Evolutionary conservation across 352 stramenopile genomes (phyloP).

Genomic region (Globisporangium cystogenes): DNA sequence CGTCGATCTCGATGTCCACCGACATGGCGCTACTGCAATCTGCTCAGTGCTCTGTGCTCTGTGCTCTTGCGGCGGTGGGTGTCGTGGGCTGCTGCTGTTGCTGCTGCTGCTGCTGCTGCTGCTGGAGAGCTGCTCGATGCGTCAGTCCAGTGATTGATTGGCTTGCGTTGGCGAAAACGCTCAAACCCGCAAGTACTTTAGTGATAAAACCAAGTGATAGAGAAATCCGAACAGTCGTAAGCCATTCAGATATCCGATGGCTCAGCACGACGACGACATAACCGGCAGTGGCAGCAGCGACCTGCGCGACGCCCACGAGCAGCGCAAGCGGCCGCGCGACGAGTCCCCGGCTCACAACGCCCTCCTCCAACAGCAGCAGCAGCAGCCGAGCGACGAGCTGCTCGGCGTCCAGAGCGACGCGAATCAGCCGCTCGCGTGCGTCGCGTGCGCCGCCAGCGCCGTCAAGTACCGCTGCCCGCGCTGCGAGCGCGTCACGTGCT

Average conservation of each 20-base stretch:
- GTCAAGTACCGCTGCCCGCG: conserved; percentile 86
- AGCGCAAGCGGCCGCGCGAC: conserved; percentile 26
- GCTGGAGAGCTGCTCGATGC: no score
- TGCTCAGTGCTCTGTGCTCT: no score
- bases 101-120: no score
- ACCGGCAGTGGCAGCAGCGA: no score
- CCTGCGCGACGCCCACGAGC: conserved; percentile 2
- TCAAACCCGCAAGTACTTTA: no score
- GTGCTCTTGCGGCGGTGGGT: neutral
- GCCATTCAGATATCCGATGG: neutral
- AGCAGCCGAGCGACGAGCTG: conserved; percentile 1
- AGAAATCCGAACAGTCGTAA: neutral
- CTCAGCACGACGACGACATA: neutral
- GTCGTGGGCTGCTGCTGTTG: no score
- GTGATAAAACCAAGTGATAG: no score
- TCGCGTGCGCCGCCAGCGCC: conserved; percentile 31
- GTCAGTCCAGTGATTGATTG: no score
- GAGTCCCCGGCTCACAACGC: neutral
- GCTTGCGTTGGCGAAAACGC: no score
- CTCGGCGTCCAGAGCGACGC: neutral
- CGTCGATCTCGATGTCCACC: conserved; percentile 85
- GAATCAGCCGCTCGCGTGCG: conserved; percentile 23
- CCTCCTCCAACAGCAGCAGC: conserved; percentile 12
- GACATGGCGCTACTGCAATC: neutral
- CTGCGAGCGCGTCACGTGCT: conserved; percentile 82